Conservation (phyloP, 2,329 filamentous ascomycete species). For the Neopestalotiopsis rosae region DNA sequence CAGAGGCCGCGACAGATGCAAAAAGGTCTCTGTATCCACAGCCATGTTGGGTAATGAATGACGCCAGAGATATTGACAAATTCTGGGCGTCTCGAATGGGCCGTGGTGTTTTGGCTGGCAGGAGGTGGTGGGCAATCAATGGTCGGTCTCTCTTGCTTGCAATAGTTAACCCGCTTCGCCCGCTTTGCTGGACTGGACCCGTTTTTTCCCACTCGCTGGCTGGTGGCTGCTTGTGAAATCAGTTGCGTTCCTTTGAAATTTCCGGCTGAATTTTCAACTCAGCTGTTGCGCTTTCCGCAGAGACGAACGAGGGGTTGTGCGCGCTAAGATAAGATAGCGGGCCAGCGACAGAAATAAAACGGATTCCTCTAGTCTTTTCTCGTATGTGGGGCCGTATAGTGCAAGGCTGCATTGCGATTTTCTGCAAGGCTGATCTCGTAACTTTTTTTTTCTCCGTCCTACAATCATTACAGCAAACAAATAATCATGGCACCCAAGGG, state of each 20-base stretch:
- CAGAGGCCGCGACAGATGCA: slow-evolving; percentile 92
- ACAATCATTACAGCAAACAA: neutral
- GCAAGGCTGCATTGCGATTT: slow-evolving; percentile 9
- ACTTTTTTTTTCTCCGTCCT: neutral
- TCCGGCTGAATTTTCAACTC: slow-evolving; percentile 49
- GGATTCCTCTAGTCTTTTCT: neutral
- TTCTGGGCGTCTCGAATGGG: slow-evolving; percentile 16
- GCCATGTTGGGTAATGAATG: slow-evolving; percentile 70
- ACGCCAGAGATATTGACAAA: slow-evolving; percentile 22
- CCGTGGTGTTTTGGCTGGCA: slow-evolving; percentile 17
- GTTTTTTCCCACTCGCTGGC: slow-evolving; percentile 18
- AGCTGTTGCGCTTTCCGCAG: slow-evolving; percentile 40
- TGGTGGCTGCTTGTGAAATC: neutral
- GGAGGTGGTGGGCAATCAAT: neutral
- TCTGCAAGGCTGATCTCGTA: slow-evolving; percentile 15
- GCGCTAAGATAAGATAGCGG: slow-evolving; percentile 56
- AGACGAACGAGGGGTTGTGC: slow-evolving; percentile 55
- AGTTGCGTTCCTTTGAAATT: slow-evolving; percentile 29
- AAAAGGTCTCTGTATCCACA: slow-evolving; percentile 79
- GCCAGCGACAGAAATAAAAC: slow-evolving; percentile 22
- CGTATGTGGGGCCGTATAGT: neutral
- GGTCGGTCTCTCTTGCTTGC: neutral
- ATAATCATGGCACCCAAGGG: slow-evolving; percentile 20
- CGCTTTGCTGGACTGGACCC: slow-evolving; percentile 9
- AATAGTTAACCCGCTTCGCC: slow-evolving; percentile 19